Conservation (phyloP, 148 eudicot species). For the Diospyros lotus region DNA sequence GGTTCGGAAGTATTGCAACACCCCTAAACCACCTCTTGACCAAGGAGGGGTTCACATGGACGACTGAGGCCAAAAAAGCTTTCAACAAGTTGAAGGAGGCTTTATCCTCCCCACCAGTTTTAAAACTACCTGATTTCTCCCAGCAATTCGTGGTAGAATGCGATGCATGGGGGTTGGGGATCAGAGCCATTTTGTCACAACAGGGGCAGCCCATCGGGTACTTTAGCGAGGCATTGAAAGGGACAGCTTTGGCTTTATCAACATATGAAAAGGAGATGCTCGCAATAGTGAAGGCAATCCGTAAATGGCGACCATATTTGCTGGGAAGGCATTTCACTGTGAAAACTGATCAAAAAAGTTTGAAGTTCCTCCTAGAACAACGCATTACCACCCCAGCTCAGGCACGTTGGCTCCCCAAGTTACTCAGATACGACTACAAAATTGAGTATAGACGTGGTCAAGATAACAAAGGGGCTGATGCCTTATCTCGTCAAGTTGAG, state of each 20-base stretch:
- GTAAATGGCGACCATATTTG: background rate
- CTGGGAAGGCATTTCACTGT: background rate
- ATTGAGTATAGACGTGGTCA: background rate
- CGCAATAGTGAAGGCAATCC: background rate
- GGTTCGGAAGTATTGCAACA: background rate
- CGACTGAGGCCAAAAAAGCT: background rate
- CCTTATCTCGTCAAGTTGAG: background rate
- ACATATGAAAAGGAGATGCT: background rate
- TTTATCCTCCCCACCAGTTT: background rate
- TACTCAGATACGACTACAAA: background rate
- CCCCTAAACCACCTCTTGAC: background rate
- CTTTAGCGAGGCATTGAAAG: background rate
- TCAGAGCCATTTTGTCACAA: background rate
- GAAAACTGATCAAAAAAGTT: too few relatives aligned
- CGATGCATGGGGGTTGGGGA: background rate
- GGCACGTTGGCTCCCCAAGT: background rate
- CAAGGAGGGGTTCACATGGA: background rate
- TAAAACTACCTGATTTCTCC: background rate
- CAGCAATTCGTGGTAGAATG: background rate
- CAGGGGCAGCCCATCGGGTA: background rate
- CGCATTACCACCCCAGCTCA: too few relatives aligned
- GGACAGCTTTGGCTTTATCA: background rate
- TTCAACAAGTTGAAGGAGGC: background rate
- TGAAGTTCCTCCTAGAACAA: too few relatives aligned
- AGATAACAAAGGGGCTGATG: background rate